Conservation (phyloP, 805 yeast genomes). For the Kodamaea fukazawae region DNA sequence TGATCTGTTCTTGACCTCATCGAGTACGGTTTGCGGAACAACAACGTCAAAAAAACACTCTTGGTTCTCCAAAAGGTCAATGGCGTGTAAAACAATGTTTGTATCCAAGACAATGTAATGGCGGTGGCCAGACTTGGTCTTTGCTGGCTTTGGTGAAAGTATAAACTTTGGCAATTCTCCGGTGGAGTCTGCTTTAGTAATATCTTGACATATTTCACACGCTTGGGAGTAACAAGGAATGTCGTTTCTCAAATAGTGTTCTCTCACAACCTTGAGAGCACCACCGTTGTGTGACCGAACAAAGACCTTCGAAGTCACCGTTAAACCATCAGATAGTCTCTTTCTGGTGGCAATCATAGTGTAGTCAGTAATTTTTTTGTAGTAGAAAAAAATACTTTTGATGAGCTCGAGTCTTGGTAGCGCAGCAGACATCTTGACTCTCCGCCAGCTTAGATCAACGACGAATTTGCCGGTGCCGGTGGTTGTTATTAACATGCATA, state of each 20-base stretch:
- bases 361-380: too few species aligned
- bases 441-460: too few species aligned
- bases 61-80: conserved; percentile 80
- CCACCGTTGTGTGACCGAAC: conserved; percentile 88
- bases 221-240: conserved; percentile 82
- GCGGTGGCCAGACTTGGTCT: conserved; percentile 47
- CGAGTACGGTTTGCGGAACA: conserved; percentile 91
- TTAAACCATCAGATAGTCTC: conserved; percentile 40
- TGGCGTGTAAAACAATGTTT: conserved; percentile 81
- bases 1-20: conserved; percentile 86
- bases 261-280: conserved; percentile 88
- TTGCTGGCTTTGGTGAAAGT: conserved; percentile 61
- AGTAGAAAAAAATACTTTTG: too few species aligned
- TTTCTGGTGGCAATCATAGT: conserved; percentile 27
- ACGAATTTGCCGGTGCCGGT: too few species aligned
- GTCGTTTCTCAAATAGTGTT: conserved; percentile 88
- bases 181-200: conserved; percentile 58
- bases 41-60: conserved; percentile 83
- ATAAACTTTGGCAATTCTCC: conserved; percentile 66
- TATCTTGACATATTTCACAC: conserved; percentile 60
- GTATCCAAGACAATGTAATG: conserved; percentile 89
- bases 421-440: too few species aligned
- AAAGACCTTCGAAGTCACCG: conserved; percentile 84
- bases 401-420: too few species aligned
- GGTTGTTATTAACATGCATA: too few species aligned